Evolutionary conservation across 768 basidiomycete genomes (phyloP).

Genomic region (Kwoniella europaea): DNA sequence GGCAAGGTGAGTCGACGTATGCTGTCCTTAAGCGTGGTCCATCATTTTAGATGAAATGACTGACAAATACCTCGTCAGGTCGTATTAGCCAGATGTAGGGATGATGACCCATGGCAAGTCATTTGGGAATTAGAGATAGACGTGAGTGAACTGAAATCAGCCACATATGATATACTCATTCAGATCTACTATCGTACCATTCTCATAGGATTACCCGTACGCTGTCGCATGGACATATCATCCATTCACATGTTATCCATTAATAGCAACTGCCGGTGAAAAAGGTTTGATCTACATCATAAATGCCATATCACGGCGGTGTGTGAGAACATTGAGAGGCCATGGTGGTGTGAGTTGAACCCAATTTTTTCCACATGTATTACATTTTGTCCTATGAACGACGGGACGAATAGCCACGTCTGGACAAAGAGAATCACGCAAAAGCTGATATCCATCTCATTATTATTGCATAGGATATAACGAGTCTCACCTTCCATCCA

Average conservation of each 20-base stretch:
- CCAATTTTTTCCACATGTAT: too few relatives aligned
- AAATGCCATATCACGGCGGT: conserved; percentile 15
- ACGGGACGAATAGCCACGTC: too few relatives aligned
- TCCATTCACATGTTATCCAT: conserved; percentile 33
- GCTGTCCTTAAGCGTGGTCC: neutral
- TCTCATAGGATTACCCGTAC: conserved; percentile 31
- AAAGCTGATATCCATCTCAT: neutral
- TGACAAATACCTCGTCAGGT: conserved; percentile 3
- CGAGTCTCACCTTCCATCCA: conserved; percentile 32
- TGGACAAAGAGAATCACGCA: neutral
- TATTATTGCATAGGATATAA: conserved; percentile 32
- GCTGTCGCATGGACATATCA: conserved; percentile 47
- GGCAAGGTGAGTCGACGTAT: conserved; percentile 1
- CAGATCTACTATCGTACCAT: neutral
- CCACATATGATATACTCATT: neutral
- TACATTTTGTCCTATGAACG: too few relatives aligned
- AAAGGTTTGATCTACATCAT: conserved; percentile 42
- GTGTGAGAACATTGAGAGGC: conserved; percentile 35
- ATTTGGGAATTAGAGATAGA: conserved; percentile 4
- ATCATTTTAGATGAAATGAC: neutral
- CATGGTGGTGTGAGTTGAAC: conserved; percentile 49
- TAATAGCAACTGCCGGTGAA: conserved; percentile 41
- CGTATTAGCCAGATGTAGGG: conserved; percentile 21
- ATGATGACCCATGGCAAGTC: conserved; percentile 4
- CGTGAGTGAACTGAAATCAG: neutral